Conservation (phyloP, 129 eudicot species). For the Arctium minus region DNA sequence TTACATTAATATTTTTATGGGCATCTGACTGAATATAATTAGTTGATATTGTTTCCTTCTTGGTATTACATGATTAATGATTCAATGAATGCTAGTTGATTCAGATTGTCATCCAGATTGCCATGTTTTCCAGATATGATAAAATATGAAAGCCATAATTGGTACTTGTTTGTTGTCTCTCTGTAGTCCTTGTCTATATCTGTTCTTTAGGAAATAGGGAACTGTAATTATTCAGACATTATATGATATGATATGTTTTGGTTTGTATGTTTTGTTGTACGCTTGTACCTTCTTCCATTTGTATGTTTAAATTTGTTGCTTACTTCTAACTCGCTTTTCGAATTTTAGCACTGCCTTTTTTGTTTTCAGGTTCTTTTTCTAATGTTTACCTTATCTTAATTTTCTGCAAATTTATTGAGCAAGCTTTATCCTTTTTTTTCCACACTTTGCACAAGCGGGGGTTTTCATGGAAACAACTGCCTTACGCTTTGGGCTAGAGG, state of each 20-base stretch:
- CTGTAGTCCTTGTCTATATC: neutral
- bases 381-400: no score
- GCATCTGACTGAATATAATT: neutral
- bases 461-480: no score
- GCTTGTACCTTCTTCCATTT: neutral
- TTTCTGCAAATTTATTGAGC: no score
- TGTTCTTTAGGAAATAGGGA: neutral
- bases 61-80: neutral
- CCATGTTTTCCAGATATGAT: neutral
- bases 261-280: neutral
- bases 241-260: neutral
- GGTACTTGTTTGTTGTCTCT: neutral
- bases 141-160: neutral
- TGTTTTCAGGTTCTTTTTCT: neutral
- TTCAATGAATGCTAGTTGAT: constrained; percentile 3
- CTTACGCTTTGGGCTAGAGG: no score
- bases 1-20: neutral
- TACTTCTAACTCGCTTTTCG: neutral
- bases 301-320: neutral
- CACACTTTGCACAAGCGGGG: no score
- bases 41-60: neutral
- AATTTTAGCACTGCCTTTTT: neutral
- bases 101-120: neutral
- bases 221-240: neutral
- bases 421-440: no score